Evolutionary conservation across 2,329 filamentous ascomycete species (phyloP).

Genomic region (Neofusicoccum parvum): DNA sequence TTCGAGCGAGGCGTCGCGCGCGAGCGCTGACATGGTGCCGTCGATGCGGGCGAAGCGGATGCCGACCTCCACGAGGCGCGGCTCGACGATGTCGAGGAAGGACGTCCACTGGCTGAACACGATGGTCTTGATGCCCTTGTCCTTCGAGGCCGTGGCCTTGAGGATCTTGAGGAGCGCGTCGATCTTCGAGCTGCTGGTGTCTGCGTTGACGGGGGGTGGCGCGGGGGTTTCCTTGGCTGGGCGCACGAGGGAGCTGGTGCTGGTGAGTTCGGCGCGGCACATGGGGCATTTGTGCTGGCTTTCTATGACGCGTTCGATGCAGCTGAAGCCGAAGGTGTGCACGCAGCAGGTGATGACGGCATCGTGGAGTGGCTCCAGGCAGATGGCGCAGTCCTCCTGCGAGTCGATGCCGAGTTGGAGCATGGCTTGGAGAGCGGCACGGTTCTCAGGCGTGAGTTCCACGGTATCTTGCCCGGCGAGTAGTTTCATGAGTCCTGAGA

Average conservation of each 20-base stretch:
- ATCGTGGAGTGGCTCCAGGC: constrained; percentile 69
- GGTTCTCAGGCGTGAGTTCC: constrained; percentile 71
- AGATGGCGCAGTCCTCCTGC: constrained; percentile 82
- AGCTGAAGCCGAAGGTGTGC: constrained; percentile 74
- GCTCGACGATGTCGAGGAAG: constrained; percentile 72
- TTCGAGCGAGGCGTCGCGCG: constrained; percentile 72
- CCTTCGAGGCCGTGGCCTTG: constrained; percentile 65
- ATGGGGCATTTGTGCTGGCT: constrained; percentile 81
- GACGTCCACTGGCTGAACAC: constrained; percentile 79
- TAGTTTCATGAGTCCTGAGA: constrained; percentile 71
- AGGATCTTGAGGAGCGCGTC: constrained; percentile 77
- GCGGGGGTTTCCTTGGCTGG: constrained; percentile 56
- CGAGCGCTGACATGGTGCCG: constrained; percentile 71
- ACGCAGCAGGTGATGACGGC: constrained; percentile 86
- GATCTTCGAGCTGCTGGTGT: constrained; percentile 78
- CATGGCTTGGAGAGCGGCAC: constrained; percentile 70
- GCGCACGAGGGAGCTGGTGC: constrained; percentile 62
- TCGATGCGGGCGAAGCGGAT: constrained; percentile 74
- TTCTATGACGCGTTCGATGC: constrained; percentile 74
- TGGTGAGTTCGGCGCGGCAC: constrained; percentile 68
- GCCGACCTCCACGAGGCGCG: constrained; percentile 62
- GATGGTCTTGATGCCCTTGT: constrained; percentile 65
- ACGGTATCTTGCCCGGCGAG: constrained; percentile 70
- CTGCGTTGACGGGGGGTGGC: constrained; percentile 54
- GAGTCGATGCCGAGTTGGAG: constrained; percentile 76